A percentile compares a stretch with the other conserved stretches of the same genome.
phyloP scores from a whole-genome alignment of 164 flowering plant species.

The Taxillus chinensis region DNA sequence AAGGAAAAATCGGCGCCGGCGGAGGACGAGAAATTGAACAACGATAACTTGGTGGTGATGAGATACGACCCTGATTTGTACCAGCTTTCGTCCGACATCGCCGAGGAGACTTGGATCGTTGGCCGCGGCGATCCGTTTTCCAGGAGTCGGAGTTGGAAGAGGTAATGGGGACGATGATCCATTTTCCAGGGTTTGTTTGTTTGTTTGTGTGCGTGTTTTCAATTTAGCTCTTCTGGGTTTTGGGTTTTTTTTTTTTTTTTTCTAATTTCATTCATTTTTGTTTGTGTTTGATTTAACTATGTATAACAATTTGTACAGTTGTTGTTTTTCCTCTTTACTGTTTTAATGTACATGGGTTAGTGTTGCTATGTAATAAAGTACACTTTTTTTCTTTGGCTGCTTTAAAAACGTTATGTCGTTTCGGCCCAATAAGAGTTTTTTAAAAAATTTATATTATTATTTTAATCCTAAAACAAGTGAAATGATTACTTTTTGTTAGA shows the following conservation, averaged over 20 bases:
- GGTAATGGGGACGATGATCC: constrained; percentile 23
- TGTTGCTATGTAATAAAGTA: too few relatives aligned
- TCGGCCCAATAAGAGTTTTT: too few relatives aligned
- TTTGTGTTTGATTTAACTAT: too few relatives aligned
- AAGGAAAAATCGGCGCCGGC: constrained; percentile 10
- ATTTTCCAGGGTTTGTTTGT: not conserved
- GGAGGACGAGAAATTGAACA: constrained; percentile 35
- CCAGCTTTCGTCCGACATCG: constrained; percentile 65
- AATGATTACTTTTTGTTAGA: too few relatives aligned
- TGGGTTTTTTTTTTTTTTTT: not conserved
- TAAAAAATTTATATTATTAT: too few relatives aligned
- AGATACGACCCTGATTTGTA: constrained; percentile 52
- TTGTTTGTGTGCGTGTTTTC: not conserved
- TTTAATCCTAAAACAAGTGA: too few relatives aligned
- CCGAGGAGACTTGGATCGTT: constrained; percentile 79
- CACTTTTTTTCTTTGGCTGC: too few relatives aligned
- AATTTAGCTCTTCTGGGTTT: not conserved
- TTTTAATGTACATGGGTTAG: too few relatives aligned
- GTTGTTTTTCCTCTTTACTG: too few relatives aligned
- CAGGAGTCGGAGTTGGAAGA: constrained; percentile 74
- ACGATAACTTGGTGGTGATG: constrained; percentile 43
- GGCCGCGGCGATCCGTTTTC: constrained; percentile 53
- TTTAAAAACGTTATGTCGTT: too few relatives aligned
- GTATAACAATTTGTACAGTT: too few relatives aligned
- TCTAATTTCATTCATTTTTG: not conserved